Evolutionary conservation across 768 basidiomycete genomes (phyloP).

Genomic region (Cubamyces sp.): DNA sequence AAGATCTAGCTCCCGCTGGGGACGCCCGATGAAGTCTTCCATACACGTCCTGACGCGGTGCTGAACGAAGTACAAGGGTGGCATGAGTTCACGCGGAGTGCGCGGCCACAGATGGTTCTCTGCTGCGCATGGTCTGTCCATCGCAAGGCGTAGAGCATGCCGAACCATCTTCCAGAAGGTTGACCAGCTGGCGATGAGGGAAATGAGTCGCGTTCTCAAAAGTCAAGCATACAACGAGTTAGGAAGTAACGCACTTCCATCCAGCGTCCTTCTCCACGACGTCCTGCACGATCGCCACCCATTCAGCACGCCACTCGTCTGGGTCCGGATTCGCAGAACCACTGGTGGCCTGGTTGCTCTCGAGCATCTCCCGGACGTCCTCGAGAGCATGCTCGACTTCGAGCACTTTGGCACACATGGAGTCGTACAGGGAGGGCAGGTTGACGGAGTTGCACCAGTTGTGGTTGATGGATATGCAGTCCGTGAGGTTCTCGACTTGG

Average conservation of each 20-base stretch:
- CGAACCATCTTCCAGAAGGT: conserved; percentile 36
- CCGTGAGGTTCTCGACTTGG: conserved; percentile 36
- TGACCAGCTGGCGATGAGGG: conserved; percentile 27
- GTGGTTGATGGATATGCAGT: conserved; percentile 38
- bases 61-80: conserved; percentile 22
- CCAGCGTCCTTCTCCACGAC: conserved; percentile 38
- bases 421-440: conserved; percentile 32
- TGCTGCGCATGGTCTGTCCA: neutral
- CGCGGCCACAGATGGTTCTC: conserved; percentile 20
- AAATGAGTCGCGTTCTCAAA: neutral
- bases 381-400: conserved; percentile 36
- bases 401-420: conserved; percentile 35
- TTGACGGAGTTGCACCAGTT: conserved; percentile 39
- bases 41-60: conserved; percentile 24
- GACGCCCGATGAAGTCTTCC: conserved; percentile 27
- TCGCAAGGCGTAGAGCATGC: conserved; percentile 24
- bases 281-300: conserved; percentile 33
- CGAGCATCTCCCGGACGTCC: conserved; percentile 32
- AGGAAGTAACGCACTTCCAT: conserved; percentile 32
- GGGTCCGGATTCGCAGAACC: neutral
- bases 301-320: conserved; percentile 30
- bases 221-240: too few species aligned
- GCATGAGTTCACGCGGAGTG: conserved; percentile 25
- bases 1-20: conserved; percentile 7
- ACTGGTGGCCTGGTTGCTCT: neutral